These are phyloP conservation scores for Tephrocybe sp. DNA, from an alignment of 768 basidiomycete genomes.

Conservation along the genomic window DNA sequence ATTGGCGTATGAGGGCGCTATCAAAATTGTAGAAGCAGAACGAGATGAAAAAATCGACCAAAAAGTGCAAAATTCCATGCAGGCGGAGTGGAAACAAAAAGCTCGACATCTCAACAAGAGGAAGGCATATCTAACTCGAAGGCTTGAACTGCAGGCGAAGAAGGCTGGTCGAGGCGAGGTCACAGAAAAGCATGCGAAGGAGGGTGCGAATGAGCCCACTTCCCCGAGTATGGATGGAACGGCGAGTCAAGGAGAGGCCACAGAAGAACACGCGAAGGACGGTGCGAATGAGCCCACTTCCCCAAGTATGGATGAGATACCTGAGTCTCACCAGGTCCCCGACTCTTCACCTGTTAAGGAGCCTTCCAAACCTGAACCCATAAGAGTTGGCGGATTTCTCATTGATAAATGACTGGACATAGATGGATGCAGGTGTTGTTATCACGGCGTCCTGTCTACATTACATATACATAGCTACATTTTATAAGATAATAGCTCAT, in stretches of 20 bases:
- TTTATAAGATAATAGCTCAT: no score
- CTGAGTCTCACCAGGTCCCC: no score
- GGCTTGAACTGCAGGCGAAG: slow-evolving; percentile 13
- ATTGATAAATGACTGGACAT: neutral
- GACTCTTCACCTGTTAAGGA: neutral
- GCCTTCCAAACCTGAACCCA: neutral
- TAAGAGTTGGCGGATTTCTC: neutral
- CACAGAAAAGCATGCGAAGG: neutral
- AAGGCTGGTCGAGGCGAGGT: neutral
- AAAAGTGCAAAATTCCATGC: slow-evolving; percentile 27
- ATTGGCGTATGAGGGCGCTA: slow-evolving; percentile 76
- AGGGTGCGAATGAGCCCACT: neutral
- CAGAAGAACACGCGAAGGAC: neutral
- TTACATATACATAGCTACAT: no score
- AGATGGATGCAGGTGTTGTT: neutral
- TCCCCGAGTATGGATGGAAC: no score
- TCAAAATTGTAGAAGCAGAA: slow-evolving; percentile 39
- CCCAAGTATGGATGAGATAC: no score
- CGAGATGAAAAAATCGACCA: slow-evolving; percentile 27
- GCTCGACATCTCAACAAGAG: slow-evolving; percentile 16
- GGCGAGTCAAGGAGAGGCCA: neutral
- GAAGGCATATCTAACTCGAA: slow-evolving; percentile 14
- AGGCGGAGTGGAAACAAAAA: slow-evolving; percentile 21
- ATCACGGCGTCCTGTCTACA: no score
- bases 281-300: neutral